phyloP scores from a whole-genome alignment of 345 rosid species.

The Citrus mangshanensis region DNA sequence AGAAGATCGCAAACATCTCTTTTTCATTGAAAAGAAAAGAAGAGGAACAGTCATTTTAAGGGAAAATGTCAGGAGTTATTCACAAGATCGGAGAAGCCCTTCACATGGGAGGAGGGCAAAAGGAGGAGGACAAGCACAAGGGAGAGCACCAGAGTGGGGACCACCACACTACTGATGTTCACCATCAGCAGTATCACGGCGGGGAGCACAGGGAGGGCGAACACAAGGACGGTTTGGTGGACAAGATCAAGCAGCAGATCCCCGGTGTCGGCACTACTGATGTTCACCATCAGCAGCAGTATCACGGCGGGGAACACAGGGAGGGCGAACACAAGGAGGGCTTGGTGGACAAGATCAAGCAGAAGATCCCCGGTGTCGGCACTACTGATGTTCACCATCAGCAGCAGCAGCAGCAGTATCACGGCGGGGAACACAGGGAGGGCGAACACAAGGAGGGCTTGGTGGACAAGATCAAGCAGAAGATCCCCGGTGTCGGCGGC shows the following conservation, averaged over 20 bases:
- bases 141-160: background rate
- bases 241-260: slow-evolving; percentile 50
- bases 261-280: background rate
- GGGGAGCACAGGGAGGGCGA: slow-evolving; percentile 46
- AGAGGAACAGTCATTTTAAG: background rate
- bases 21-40: too few species aligned
- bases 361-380: slow-evolving; percentile 28
- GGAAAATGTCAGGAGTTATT: slow-evolving; percentile 57
- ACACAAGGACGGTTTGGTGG: slow-evolving; percentile 47
- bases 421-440: background rate
- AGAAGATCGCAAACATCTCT: background rate
- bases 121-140: slow-evolving; percentile 38
- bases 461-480: slow-evolving; percentile 40
- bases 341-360: slow-evolving; percentile 40
- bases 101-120: slow-evolving; percentile 54
- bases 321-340: slow-evolving; percentile 58
- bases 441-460: slow-evolving; percentile 52
- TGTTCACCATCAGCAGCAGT: background rate
- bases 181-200: slow-evolving; percentile 7
- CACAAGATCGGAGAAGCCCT: slow-evolving; percentile 66
- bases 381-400: too few species aligned
- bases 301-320: slow-evolving; percentile 30
- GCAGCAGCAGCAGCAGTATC: slow-evolving; percentile 14
- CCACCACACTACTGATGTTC: too few species aligned
- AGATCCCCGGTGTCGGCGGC: slow-evolving; percentile 42